Percentiles rank a stretch among this genome's conserved stretches.
phyloP scores from a whole-genome alignment of 495 filamentous ascomycete genomes.

The Aspergillus kassunensis region DNA sequence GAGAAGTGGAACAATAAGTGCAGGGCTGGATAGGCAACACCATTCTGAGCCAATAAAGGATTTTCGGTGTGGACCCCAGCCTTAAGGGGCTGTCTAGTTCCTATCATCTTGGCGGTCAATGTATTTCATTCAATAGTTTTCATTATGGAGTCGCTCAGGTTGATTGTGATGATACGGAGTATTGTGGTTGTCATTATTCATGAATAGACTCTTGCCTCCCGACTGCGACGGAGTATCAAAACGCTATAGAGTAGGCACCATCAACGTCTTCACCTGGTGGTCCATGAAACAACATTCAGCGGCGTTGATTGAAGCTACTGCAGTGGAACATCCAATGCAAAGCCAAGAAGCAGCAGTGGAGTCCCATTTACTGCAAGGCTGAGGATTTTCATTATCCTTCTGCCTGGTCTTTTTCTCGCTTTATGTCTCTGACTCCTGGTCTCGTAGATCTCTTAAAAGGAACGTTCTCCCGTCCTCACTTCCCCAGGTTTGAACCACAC shows the following conservation, averaged over 20 bases:
- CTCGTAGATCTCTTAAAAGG: not conserved
- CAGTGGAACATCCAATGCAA: not conserved
- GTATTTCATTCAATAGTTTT: too few relatives aligned
- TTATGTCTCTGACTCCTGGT: too few relatives aligned
- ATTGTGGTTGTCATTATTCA: too few relatives aligned
- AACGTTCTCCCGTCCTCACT: not conserved
- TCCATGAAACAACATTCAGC: too few relatives aligned
- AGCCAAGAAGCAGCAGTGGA: not conserved
- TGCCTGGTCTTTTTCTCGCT: constrained; percentile 3
- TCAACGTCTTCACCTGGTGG: too few relatives aligned
- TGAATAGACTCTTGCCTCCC: too few relatives aligned
- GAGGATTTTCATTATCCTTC: constrained; percentile 8
- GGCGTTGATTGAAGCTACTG: too few relatives aligned
- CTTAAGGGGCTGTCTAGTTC: constrained; percentile 6
- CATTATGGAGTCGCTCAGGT: too few relatives aligned
- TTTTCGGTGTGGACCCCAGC: not conserved
- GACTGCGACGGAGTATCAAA: too few relatives aligned
- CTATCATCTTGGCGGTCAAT: not conserved
- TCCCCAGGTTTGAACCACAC: not conserved
- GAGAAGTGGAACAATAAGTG: not conserved
- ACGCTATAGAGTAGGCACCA: too few relatives aligned
- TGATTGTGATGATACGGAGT: too few relatives aligned
- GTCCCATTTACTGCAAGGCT: constrained; percentile 2
- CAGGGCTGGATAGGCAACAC: constrained; percentile 11
- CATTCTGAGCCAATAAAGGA: constrained; percentile 4